Base-by-base conservation (phyloP, 2,329 filamentous ascomycete genomes). In the Pleurostoma richardsiae region DNA sequence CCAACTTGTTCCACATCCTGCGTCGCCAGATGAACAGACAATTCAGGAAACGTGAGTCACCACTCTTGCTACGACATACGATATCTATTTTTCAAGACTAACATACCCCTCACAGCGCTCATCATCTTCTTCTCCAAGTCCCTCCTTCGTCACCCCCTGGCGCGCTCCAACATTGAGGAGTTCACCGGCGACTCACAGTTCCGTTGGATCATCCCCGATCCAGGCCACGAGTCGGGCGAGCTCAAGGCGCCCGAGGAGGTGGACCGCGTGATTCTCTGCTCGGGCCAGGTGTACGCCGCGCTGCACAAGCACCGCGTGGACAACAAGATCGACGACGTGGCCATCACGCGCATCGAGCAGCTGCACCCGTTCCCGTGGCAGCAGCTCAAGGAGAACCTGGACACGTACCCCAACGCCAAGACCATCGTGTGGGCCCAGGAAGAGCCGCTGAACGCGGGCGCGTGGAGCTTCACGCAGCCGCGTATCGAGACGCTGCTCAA, bases 281-380 rank as follows among this genome's bases (percentile, higher is more conserved):
- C 87, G 50, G 94, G 94, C 57, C 94, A 99, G 74, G 92, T 97
- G 49, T 99, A 91, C 70, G 84, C 86, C 43, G 85, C 90, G 28
- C 82, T 99, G 40, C 77, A 86, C 73, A 97, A 97, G 76, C 83
- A 96, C 79, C 90, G 94, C 59, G 82, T 87, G 58, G 80, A 90
- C 53, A 86, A 95, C 66, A 85, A 87, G 55, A 81, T 96, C 65
- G 90, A 90, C 69, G 86, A 96, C 65, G 88, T 92, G 26, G 94
- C 92, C 62, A 86, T 99, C 66, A 96, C 91, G 27, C 90, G 94
- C 64, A 83, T 99, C 56, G 94, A 99, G 76, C 94, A 99, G 74
- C 82, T 99, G 51, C 91, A 99, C 75, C 94, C 94, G 61, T 99
- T 99, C 88, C 94, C 94, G 44, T 99, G 94, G 92, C 85, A 91